These are phyloP conservation scores for Aspergillus sp. DNA, from an alignment of 2,329 filamentous ascomycete genomes.

Conservation along the genomic window DNA sequence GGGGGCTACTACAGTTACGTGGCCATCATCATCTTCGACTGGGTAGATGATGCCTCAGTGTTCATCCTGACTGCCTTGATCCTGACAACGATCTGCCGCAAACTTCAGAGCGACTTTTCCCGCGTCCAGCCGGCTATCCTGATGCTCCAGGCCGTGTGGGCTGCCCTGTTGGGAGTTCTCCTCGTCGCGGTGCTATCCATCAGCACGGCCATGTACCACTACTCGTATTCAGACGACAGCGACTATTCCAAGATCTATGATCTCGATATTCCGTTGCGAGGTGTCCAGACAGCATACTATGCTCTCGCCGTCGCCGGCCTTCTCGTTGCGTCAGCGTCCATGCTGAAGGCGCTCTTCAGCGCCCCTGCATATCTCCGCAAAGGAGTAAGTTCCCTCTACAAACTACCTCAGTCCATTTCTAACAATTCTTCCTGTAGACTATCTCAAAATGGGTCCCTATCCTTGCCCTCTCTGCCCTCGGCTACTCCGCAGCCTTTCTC, in stretches of 20 bases:
- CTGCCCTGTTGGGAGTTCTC: background rate
- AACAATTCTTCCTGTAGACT: background rate
- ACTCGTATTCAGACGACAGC: background rate
- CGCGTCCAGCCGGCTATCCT: background rate
- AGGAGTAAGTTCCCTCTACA: background rate
- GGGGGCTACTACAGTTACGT: background rate
- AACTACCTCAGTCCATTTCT: background rate
- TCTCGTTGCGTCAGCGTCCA: background rate
- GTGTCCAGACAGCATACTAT: background rate
- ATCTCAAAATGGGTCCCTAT: background rate
- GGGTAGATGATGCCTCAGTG: background rate
- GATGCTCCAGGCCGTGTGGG: background rate
- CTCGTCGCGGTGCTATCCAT: background rate
- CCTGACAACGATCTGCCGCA: background rate
- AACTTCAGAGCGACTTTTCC: background rate
- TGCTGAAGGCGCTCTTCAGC: background rate
- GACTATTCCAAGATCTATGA: background rate
- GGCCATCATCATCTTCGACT: background rate
- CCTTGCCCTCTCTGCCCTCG: background rate
- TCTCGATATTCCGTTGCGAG: background rate
- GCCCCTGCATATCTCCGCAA: background rate
- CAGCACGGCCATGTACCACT: background rate
- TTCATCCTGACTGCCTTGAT: background rate
- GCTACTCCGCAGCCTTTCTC: background rate
- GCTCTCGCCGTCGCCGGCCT: background rate